phyloP scores from a whole-genome alignment of 176 grass and related monocot genomes.

The Oryza meyeriana region DNA sequence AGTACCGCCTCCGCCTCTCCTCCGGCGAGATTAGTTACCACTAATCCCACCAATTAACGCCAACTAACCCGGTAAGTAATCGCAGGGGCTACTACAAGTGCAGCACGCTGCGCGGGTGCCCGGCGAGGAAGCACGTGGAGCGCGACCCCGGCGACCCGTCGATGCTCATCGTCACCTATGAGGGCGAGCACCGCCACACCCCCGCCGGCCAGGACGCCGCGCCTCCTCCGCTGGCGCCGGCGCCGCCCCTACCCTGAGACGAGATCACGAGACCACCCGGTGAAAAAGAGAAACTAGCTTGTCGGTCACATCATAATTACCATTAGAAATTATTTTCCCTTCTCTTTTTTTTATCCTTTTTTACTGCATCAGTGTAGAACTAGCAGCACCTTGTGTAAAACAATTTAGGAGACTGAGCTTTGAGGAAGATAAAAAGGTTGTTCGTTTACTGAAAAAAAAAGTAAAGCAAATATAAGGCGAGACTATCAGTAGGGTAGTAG shows the following conservation, averaged over 20 bases:
- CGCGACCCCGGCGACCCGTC: conserved; percentile 62
- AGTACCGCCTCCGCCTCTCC: background rate
- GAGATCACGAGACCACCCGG: background rate
- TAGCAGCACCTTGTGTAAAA: background rate
- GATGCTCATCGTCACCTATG: conserved; percentile 84
- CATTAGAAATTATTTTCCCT: background rate
- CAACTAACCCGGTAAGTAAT: background rate
- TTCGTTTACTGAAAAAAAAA: background rate
- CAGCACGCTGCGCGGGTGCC: conserved; percentile 69
- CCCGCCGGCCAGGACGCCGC: conserved; percentile 18
- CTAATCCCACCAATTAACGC: background rate
- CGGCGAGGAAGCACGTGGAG: conserved; percentile 89
- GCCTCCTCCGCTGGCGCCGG: conserved; percentile 1
- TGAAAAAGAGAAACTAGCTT: background rate
- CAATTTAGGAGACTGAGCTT: background rate
- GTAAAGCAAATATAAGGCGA: background rate
- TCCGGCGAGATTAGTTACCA: background rate
- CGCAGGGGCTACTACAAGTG: conserved; percentile 84
- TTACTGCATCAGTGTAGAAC: background rate
- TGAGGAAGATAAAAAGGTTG: background rate
- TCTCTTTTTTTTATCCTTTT: background rate
- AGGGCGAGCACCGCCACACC: conserved; percentile 70
- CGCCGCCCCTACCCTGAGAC: background rate
- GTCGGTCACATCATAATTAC: background rate
- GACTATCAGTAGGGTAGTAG: background rate